These are phyloP conservation scores for Neoboletus magnificus DNA, from an alignment of 768 basidiomycete species.

Conservation along the genomic window DNA sequence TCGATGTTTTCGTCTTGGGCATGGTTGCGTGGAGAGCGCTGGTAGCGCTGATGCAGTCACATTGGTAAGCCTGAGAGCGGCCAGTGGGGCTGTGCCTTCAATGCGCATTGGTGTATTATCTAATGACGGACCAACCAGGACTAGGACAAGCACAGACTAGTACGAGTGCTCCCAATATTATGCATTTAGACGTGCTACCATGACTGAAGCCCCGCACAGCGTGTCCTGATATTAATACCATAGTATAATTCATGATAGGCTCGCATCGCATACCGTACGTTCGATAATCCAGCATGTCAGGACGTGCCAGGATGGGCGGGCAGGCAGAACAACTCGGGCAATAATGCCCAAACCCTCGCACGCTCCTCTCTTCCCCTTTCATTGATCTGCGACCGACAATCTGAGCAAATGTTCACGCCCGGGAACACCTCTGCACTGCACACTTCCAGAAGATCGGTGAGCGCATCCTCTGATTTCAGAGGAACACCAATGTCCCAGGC, in stretches of 20 bases:
- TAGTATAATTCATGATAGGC: background rate
- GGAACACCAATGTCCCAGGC: background rate
- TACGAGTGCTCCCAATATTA: too few relatives aligned
- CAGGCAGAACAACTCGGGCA: background rate
- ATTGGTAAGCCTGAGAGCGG: background rate
- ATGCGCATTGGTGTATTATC: too few relatives aligned
- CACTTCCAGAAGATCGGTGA: background rate
- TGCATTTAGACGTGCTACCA: too few relatives aligned
- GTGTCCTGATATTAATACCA: too few relatives aligned
- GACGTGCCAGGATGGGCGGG: background rate
- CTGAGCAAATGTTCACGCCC: background rate
- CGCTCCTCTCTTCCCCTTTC: constrained; percentile 1
- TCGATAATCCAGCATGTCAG: background rate
- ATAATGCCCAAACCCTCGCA: background rate
- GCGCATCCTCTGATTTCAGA: background rate
- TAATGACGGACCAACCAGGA: too few relatives aligned
- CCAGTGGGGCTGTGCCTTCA: too few relatives aligned
- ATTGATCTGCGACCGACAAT: background rate
- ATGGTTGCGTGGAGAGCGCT: background rate
- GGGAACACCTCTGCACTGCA: background rate
- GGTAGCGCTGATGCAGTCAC: background rate
- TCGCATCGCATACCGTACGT: background rate
- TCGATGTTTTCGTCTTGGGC: background rate
- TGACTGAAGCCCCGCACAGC: too few relatives aligned
- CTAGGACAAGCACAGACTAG: too few relatives aligned